Base-by-base conservation (phyloP, 169 alveolate species). In the Eimeria mitis region DNA sequence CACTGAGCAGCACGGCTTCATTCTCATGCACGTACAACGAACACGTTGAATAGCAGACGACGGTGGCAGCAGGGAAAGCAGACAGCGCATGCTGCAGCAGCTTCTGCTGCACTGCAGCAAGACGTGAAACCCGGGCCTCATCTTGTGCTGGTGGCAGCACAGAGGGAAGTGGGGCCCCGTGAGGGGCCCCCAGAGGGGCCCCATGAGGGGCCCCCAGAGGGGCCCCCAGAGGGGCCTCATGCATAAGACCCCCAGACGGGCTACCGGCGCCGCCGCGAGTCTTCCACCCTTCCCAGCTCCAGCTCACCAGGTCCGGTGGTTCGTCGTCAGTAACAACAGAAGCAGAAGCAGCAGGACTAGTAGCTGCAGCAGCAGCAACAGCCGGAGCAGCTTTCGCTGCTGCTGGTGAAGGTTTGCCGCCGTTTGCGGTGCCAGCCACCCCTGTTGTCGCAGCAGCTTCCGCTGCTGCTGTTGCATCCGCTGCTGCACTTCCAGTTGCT, bases 21-120 rank as follows among this genome's bases (percentile, higher is more conserved):
- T 97, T 97, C 95, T 97, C 98, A 85, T 97, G 97, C 16, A 71
- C 96, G 44, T 89, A 96, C n/a, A 94, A 34, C n/a, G 98, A 97
- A 75, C 98, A 97, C 28, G 98, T 97, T 68, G 98, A 97, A 73
- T 97, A 97, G 95, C 97, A 95, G 85, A 96, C 91, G 44, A 95
- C 75, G 34, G 76, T 13, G 34, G 84, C 96, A 16, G 92, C 56
- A 2, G 95, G 94, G 71, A 97, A 97, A n/a, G 89, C 63, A 16
- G 97, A 65, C 44, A 97, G 91, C 54, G 98, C 94, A 73, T 97
- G 98, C 52, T 61, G n/a, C 63, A 97, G 81, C 95, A 97, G 88
- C 78, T 85, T 83, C 28, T 79, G 94, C 92, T 96, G 98, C 89
- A 96, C 91, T 54, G 91, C 96, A 54, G 97, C 90, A 56, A 97